Base-by-base conservation (phyloP, 139 green algal genomes). In the Pseudopediastrum boryanum region DNA sequence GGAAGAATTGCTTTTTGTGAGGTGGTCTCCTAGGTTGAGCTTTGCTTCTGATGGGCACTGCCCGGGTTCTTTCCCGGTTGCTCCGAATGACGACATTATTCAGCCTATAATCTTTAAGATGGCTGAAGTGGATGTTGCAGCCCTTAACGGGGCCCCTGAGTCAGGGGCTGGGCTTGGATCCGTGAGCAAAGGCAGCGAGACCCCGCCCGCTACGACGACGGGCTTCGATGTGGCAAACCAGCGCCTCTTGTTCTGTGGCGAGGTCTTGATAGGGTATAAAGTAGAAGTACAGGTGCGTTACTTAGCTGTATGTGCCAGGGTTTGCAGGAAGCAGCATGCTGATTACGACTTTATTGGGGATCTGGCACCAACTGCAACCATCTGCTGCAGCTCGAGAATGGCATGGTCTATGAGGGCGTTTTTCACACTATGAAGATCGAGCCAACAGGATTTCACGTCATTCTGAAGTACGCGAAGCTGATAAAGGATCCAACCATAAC, bases 181-280 rank as follows among this genome's bases (percentile, higher is more conserved):
- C n/a, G n/a, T n/a, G n/a, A 16, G 16, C 46, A 56, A 16, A 19
- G 64, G 52, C 23, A 5, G 51, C n/a, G 36, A 72, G 64, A 58
- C 33, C 39, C 13, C 46, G 35, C 39, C 43, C 38, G 64, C 64
- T 36, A 39, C 64, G 35, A 36, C 64, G 52, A 36, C 64, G 38
- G 64, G 39, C 64, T 48, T 39, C 21, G 64, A 16, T 16, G 13
- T 56, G 46, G 25, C 19, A 6, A 67, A 81, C 1, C 77, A 84
- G n/a, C 42, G 83, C 13, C 51, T 87, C 6, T 51, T 80, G 19
- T 90, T 92, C 39, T 69, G 80, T 5, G 83, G 79, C 12, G 75
- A 87, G 29, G 85, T 94, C 27, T 71, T 96, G 8, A 87, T 93
- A 35, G 92, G 92, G 0, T 92, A 93, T 78, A 90, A 85, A 7